These are phyloP conservation scores for Trypanosoma rangeli DNA, from an alignment of 208 protist species.

Conservation along the genomic window DNA sequence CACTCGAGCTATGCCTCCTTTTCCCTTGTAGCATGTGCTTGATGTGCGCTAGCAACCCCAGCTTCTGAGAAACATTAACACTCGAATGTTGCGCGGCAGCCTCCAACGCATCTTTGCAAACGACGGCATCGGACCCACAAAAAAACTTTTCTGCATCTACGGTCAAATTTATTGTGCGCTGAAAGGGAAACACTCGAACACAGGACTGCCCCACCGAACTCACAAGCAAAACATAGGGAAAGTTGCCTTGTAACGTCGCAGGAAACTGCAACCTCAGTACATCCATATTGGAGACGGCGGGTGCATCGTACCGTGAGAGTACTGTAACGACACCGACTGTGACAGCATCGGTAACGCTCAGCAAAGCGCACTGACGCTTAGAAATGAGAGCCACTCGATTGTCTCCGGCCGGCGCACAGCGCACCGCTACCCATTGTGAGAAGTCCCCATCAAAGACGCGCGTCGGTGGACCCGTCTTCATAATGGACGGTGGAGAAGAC, in stretches of 20 bases:
- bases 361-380: slow-evolving; percentile 13
- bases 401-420: neutral
- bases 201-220: neutral
- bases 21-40: too few relatives aligned
- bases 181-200: slow-evolving; percentile 22
- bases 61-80: neutral
- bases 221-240: slow-evolving; percentile 22
- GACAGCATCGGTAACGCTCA: slow-evolving; percentile 7
- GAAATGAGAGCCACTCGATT: slow-evolving; percentile 12
- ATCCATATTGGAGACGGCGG: too few relatives aligned
- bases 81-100: neutral
- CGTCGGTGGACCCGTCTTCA: too few relatives aligned
- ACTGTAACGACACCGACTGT: slow-evolving; percentile 5
- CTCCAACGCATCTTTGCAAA: neutral
- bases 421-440: neutral
- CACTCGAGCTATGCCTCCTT: too few relatives aligned
- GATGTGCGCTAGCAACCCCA: too few relatives aligned
- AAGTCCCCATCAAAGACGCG: too few relatives aligned
- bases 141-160: neutral
- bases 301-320: neutral
- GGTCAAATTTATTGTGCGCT: neutral
- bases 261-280: too few relatives aligned
- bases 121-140: neutral
- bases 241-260: slow-evolving; percentile 9
- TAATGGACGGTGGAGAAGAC: too few relatives aligned